phyloP scores from a whole-genome alignment of 257 asterid species.

The Perilla frutescens region DNA sequence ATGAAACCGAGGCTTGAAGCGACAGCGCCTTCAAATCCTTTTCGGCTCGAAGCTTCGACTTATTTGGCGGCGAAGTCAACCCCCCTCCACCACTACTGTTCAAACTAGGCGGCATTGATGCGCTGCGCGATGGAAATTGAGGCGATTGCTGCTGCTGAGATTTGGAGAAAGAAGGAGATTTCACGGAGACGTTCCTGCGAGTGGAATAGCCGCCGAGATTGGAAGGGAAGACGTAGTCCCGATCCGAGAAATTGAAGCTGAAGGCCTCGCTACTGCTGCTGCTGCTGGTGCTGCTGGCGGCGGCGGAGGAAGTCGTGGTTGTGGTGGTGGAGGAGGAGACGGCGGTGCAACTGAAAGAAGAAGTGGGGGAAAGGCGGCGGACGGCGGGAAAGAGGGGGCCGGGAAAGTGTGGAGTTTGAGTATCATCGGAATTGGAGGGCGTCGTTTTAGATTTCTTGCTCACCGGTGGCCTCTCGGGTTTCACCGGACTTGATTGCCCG shows the following conservation, averaged over 20 bases:
- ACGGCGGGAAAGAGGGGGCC: constrained; percentile 53
- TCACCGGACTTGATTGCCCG: constrained; percentile 47
- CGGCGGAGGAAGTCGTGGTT: constrained; percentile 34
- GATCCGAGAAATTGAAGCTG: constrained; percentile 71
- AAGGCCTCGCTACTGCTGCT: constrained; percentile 43
- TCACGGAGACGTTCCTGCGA: constrained; percentile 62
- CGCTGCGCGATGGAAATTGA: constrained; percentile 48
- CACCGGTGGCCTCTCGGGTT: constrained; percentile 64
- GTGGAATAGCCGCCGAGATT: constrained; percentile 88
- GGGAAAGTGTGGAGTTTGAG: constrained; percentile 52
- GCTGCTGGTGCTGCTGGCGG: constrained; percentile 33
- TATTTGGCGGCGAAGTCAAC: constrained; percentile 43
- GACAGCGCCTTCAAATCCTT: constrained; percentile 67
- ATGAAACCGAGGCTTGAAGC: constrained; percentile 51
- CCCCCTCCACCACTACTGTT: constrained; percentile 37
- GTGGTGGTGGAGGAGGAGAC: constrained; percentile 23
- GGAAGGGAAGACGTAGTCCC: constrained; percentile 90
- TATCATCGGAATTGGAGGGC: constrained; percentile 38
- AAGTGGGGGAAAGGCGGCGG: constrained; percentile 61
- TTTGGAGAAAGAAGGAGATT: constrained; percentile 58
- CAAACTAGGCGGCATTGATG: constrained; percentile 56
- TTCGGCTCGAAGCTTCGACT: constrained; percentile 65
- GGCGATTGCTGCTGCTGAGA: constrained; percentile 43
- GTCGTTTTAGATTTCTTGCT: constrained; percentile 66
- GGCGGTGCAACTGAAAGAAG: constrained; percentile 39